Percentiles rank a stretch among this genome's conserved stretches.
Evolutionary conservation across 2,329 filamentous ascomycete species (phyloP).

Genomic region (Diaporthe capsici): DNA sequence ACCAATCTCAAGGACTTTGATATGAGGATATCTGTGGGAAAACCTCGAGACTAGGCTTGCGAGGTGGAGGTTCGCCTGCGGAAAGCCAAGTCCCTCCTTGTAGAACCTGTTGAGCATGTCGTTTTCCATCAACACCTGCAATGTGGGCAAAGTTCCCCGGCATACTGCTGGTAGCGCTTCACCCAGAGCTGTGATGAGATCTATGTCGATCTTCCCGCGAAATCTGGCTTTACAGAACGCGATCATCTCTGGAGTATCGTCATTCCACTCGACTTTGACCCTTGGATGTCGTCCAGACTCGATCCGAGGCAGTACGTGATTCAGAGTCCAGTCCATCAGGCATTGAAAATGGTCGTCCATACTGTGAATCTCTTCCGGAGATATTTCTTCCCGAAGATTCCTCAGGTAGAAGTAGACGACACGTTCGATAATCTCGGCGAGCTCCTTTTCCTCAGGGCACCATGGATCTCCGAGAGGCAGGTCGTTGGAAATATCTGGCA

Average conservation of each 20-base stretch:
- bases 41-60: slow-evolving; percentile 32
- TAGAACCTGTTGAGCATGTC: slow-evolving; percentile 47
- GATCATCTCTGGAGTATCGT: neutral
- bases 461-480: too few relatives aligned
- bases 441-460: too few relatives aligned
- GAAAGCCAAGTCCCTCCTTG: slow-evolving; percentile 30
- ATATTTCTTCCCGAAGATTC: neutral
- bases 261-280: neutral
- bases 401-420: slow-evolving; percentile 10
- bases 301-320: neutral
- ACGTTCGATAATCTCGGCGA: slow-evolving; percentile 9
- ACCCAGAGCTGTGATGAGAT: slow-evolving; percentile 41
- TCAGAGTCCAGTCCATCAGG: slow-evolving; percentile 25
- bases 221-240: neutral
- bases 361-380: neutral
- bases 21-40: neutral
- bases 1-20: slow-evolving; percentile 23
- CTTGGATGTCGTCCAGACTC: neutral
- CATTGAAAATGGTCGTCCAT: slow-evolving; percentile 1
- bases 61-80: too few relatives aligned
- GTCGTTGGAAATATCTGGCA: too few relatives aligned
- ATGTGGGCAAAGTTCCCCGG: too few relatives aligned
- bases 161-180: too few relatives aligned
- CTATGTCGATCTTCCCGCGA: slow-evolving; percentile 41
- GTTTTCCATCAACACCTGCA: slow-evolving; percentile 47